These are phyloP conservation scores for Mortierella sp. DNA, from an alignment of 371 early-diverging fungal genomes.

Conservation along the genomic window DNA sequence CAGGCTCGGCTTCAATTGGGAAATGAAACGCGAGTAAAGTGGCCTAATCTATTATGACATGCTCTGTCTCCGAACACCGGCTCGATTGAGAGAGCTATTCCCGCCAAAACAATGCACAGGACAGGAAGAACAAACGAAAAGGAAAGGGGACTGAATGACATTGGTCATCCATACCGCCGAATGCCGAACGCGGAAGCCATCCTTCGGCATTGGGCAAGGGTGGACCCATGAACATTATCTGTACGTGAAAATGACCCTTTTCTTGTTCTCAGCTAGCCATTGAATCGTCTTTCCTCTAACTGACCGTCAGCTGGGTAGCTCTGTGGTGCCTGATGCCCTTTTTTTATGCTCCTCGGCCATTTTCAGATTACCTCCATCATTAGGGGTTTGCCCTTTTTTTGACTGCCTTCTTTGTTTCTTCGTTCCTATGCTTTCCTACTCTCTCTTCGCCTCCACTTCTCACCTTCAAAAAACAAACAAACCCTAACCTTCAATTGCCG, in stretches of 20 bases:
- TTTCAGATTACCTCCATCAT: background rate
- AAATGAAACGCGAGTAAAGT: no score
- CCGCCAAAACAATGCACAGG: background rate
- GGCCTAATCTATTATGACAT: background rate
- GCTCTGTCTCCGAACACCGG: background rate
- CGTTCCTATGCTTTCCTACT: background rate
- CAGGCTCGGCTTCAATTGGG: conserved; percentile 4
- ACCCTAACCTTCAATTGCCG: background rate
- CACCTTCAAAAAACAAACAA: no score
- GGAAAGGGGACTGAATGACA: background rate
- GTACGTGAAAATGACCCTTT: background rate
- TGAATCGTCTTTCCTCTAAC: background rate
- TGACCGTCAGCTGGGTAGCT: background rate
- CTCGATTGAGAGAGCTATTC: background rate
- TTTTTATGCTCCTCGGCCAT: background rate
- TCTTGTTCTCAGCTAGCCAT: background rate
- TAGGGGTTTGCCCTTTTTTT: background rate
- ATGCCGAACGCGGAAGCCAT: background rate
- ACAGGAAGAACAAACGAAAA: background rate
- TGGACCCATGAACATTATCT: background rate
- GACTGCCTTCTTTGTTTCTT: background rate
- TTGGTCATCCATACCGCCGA: background rate
- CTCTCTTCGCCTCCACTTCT: no score
- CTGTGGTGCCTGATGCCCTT: background rate
- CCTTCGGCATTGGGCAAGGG: background rate